Evolutionary conservation across 345 rosid species (phyloP).

Genomic region (Balakata baccata): DNA sequence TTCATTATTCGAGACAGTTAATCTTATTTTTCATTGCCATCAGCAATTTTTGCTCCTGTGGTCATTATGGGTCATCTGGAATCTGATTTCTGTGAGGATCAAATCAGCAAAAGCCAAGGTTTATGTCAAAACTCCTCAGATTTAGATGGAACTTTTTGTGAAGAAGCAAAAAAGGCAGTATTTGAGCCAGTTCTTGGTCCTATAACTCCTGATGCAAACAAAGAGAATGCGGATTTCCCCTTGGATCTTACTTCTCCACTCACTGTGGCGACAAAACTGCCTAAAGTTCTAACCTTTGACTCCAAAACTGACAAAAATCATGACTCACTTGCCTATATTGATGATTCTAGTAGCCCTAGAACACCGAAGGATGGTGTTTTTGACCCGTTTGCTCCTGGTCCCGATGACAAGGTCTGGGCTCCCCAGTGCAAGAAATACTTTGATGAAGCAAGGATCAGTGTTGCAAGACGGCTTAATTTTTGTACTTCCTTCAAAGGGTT

Average conservation of each 20-base stretch:
- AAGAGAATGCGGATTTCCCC: constrained; percentile 41
- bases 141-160: background rate
- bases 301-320: constrained; percentile 10
- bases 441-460: constrained; percentile 36
- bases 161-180: constrained; percentile 9
- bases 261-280: constrained; percentile 19
- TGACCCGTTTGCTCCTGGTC: constrained; percentile 53
- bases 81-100: constrained; percentile 16
- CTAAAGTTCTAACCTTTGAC: constrained; percentile 19
- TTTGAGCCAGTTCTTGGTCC: constrained; percentile 31
- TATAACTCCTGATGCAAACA: constrained; percentile 37
- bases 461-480: constrained; percentile 42
- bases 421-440: constrained; percentile 38
- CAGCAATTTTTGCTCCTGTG: constrained; percentile 2
- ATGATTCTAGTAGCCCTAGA: constrained; percentile 26
- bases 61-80: constrained; percentile 21
- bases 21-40: background rate
- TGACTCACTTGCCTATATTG: background rate
- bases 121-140: constrained; percentile 12
- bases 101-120: constrained; percentile 3
- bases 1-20: background rate
- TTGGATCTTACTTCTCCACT: constrained; percentile 35
- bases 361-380: constrained; percentile 51
- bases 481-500: constrained; percentile 20
- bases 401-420: constrained; percentile 38